phyloP scores from a whole-genome alignment of 305 asterid genomes.

The Vinca major region DNA sequence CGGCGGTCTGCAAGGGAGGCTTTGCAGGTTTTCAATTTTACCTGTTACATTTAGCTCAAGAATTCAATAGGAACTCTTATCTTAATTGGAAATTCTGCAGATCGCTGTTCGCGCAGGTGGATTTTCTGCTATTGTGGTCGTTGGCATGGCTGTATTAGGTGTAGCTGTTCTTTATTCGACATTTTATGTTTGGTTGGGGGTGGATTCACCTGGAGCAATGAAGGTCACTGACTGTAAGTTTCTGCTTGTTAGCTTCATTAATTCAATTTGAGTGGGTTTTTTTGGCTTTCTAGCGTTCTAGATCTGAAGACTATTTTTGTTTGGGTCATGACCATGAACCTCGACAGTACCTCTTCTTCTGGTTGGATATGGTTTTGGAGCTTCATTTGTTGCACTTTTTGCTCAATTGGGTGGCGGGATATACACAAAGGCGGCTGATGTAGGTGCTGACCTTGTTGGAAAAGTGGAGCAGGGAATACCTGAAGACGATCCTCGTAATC shows the following conservation, averaged over 20 bases:
- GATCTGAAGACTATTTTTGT: slow-evolving; percentile 5
- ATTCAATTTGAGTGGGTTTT: slow-evolving; percentile 13
- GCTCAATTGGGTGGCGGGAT: slow-evolving; percentile 99
- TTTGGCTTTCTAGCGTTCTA: slow-evolving; percentile 17
- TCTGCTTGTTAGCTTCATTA: slow-evolving; percentile 21
- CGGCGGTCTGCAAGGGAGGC: slow-evolving; percentile 98
- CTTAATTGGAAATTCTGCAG: slow-evolving; percentile 35
- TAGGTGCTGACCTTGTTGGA: slow-evolving; percentile 99
- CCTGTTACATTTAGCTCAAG: slow-evolving; percentile 12
- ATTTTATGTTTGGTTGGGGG: slow-evolving; percentile 85
- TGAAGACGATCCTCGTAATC: slow-evolving; percentile 99
- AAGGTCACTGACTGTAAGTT: slow-evolving; percentile 89
- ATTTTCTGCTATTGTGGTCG: slow-evolving; percentile 92
- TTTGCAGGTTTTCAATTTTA: slow-evolving; percentile 53
- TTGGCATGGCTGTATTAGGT: slow-evolving; percentile 97
- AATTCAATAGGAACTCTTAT: slow-evolving; percentile 14
- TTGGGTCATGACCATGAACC: slow-evolving; percentile 7
- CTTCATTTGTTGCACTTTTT: slow-evolving; percentile 99
- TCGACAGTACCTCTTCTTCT: slow-evolving; percentile 94
- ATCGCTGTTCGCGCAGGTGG: slow-evolving; percentile 99
- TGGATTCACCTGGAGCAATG: slow-evolving; percentile 82
- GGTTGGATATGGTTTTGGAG: slow-evolving; percentile 99
- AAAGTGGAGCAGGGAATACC: slow-evolving; percentile 99
- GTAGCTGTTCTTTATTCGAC: slow-evolving; percentile 80
- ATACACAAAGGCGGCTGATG: slow-evolving; percentile 98